These are phyloP conservation scores for Cornus florida DNA, from an alignment of 148 eudicot species.

Conservation along the genomic window DNA sequence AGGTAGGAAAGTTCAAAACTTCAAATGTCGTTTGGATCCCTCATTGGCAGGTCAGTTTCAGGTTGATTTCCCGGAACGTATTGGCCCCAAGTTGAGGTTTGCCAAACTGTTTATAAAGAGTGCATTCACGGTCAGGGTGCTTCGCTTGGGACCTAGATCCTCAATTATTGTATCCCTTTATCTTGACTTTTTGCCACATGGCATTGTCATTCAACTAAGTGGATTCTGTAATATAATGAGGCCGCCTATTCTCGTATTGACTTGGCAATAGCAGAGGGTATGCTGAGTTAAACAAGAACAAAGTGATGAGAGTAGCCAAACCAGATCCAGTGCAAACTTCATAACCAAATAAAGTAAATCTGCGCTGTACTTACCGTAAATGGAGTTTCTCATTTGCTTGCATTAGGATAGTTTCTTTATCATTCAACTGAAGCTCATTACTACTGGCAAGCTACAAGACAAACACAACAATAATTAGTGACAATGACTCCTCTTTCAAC, in stretches of 20 bases:
- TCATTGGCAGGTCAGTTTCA: too few relatives aligned
- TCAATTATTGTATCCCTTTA: background rate
- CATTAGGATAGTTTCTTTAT: slow-evolving; percentile 24
- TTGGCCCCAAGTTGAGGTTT: background rate
- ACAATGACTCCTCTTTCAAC: background rate
- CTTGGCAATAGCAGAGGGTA: background rate
- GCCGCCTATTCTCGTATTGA: background rate
- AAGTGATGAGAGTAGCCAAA: background rate
- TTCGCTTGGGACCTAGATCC: background rate
- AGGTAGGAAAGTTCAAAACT: background rate
- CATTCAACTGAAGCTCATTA: slow-evolving; percentile 12
- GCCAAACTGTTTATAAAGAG: background rate
- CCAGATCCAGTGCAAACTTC: background rate
- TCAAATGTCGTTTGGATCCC: background rate
- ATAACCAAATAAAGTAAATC: background rate
- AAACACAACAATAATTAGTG: slow-evolving; percentile 3
- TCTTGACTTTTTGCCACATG: background rate
- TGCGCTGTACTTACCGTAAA: slow-evolving; percentile 29
- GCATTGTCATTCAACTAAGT: background rate
- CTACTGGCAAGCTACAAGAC: slow-evolving; percentile 23
- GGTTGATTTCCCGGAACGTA: background rate
- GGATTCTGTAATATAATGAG: background rate
- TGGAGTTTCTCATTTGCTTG: slow-evolving; percentile 36
- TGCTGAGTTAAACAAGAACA: background rate
- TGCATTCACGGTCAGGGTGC: background rate